Base-by-base conservation (phyloP, 179 eudicot genomes). In the Camellia oleifera region DNA sequence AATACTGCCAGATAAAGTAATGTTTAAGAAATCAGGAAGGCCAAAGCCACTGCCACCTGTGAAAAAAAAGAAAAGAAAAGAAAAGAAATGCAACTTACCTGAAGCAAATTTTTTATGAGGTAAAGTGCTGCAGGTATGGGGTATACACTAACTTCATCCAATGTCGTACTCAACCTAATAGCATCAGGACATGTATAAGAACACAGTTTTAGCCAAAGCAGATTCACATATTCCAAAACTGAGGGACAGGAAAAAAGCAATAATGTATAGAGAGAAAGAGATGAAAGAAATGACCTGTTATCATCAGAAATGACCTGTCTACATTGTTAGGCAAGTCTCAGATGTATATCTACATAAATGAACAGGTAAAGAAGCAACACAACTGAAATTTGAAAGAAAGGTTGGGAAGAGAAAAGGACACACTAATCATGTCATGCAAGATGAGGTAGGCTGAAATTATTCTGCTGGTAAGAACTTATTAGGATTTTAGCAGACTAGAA, bases 81-180 rank as follows among this genome's bases (percentile, higher is more conserved):
- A 71, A 71, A 13, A 10, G 44, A 44, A 64, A 54, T 56, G 42
- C n/a, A 71, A 32, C 40, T 32, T 54, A 89, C 99, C 91, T 96
- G 99, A 71, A 96, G 92, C 75, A 96, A 82, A 85, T 96, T 96
- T 89, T 96, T 96, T 67, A 96, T 75, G 15, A 96, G 97, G 87
- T 96, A 96, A 79, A 96, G 98, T 57, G 88, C 89, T 32, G 98
- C 99, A 72, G 99, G 99, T 84, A 96, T 90, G 63, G 99, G 99
- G 86, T 94, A 96, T 70, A 96, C 98, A 79, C 84, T 91, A 77
- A 96, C 93, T 96, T 96, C 99, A 81, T 92, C 95, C 74, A 88
- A 71, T 68, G 99, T 90, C 18, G 99, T 96, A 82, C 88, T 92
- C 88, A 96, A 88, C 91, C 99, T 96, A 78, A 74, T 48, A 79